A percentile compares a stretch with the other conserved stretches of the same genome.
These are phyloP conservation scores for Candida glaebosa DNA, from an alignment of 805 yeast genomes.

Conservation along the genomic window DNA sequence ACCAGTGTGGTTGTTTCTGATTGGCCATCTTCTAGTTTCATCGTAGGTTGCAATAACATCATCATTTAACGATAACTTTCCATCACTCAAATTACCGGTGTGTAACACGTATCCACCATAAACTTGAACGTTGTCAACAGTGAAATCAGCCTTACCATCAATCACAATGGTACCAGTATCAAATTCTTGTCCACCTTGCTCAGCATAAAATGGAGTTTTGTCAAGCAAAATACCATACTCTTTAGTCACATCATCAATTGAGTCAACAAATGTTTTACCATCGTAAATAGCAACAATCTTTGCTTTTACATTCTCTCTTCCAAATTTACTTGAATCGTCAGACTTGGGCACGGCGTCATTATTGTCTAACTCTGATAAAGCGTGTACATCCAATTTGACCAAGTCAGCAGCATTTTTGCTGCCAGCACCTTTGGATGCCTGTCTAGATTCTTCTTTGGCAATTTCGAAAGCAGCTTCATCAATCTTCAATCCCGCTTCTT, in stretches of 20 bases:
- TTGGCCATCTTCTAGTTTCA: conserved; percentile 92
- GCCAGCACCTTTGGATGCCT: conserved; percentile 91
- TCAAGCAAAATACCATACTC: conserved; percentile 83
- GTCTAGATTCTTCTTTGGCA: conserved; percentile 84
- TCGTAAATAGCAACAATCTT: conserved; percentile 68
- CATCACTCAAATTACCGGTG: conserved; percentile 83
- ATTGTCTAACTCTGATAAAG: conserved; percentile 66
- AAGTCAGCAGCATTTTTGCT: conserved; percentile 51
- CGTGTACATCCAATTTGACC: conserved; percentile 87
- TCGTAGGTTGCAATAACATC: conserved; percentile 82
- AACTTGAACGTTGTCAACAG: conserved; percentile 85
- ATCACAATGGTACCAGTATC: conserved; percentile 92
- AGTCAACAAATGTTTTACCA: conserved; percentile 57
- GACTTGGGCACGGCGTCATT: conserved; percentile 68
- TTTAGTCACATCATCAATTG: conserved; percentile 30
- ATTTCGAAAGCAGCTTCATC: conserved; percentile 91
- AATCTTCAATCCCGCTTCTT: conserved; percentile 89
- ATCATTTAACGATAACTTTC: conserved; percentile 64
- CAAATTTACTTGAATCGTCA: conserved; percentile 78
- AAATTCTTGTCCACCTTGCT: conserved; percentile 98
- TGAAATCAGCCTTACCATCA: conserved; percentile 84
- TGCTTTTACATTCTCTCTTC: conserved; percentile 64
- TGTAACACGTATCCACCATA: conserved; percentile 96
- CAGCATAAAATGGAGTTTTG: conserved; percentile 94
- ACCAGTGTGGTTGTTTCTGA: conserved; percentile 97